Base-by-base conservation (phyloP, 805 yeast species). In the Kuraishia borneana region DNA sequence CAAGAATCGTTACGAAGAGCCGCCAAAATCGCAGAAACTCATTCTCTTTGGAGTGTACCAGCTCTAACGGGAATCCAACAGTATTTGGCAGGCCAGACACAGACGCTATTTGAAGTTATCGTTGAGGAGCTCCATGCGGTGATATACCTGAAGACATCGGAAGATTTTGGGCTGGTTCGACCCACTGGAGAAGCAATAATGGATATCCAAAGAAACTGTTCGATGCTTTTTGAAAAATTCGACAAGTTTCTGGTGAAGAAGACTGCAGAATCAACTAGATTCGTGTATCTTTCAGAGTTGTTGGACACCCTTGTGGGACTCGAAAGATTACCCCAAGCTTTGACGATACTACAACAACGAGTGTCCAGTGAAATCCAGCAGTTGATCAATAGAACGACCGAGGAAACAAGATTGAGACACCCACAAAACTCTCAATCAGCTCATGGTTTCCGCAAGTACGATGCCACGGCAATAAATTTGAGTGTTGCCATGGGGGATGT, bases 41-140 rank as follows among this genome's bases (percentile, higher is more conserved):
- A 69, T 45, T 63, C 65, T 12, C 48, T 83, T 19, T 77, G 83
- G 76, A 56, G 66, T 28, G 52, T 82, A 16, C 63, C 73, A 2
- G 73, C 79, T 0, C 58, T 81, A 51, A 48, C 51, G 10, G 59
- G 71, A 10, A 54, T 73, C 5, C 71, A 66, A 37, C 65, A 58
- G 29, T 71, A 70, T 40, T 56, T 80, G 13, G 70, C 72, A 33
- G 48, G 60, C 3, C 87, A 77, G 41, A 65, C 70, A 12, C 73
- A 71, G 37, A 66, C 69, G 28, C 58, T 88, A 20, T 78, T 80
- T 46, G 85, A 78, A 31, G 71, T 73, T 41, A 60, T 88, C 14
- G 60, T 83, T n/a, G 94, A 83, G 41, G 95, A 87, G 46, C 57
- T 85, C 28, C 76, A 73, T 38, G 68, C 65, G 31, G 78, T 83